Evolutionary conservation across 1,139 yeast species (phyloP), one percentile per base, ranked within the genome.

Genomic region (Komagataea norvegica): DNA sequence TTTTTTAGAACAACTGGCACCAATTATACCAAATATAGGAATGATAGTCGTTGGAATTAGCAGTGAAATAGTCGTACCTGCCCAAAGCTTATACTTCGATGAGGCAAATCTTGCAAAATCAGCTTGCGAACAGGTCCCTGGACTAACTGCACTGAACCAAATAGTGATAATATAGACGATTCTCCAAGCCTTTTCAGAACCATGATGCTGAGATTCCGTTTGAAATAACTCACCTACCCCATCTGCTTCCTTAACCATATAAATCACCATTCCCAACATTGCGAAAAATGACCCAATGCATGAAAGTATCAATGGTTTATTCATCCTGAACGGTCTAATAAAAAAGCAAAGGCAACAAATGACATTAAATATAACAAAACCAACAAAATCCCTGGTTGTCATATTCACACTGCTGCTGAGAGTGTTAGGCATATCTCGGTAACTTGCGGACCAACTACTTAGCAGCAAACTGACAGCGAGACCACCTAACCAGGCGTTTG

Each of bases 101-200:
- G 60, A 56, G 8, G 71, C 63, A 49, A 67, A 68, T 47, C 73
- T 56, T 25, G 73, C 60, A 33, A 55, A 61, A 43, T 61, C 65
- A 36, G 59, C 54, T 46, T 56, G 65, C 34, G 57, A 59, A 17
- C 55, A 56, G 16, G 64, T 56, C 9, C 65, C 65, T 13, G 65
- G 65, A 28, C 67, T 68, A 19, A 68, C 74, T 10, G 67, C 56
- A 40, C 72, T 70, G 38, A 65, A 65, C 67, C 72, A 65, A 31
- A 65, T 57, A 5, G 68, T 65, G 21, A 68, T 61, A 46, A 65
- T 58, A 38, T 62, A 62, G 17, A 68, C 60, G 65, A 72, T 67
- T 18, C 60, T 62, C 67, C 70, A 65, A 13, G 63, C 64, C 22
- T 56, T 57, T 3, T 54, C 52, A 1, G 65, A 55, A 8, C 64